phyloP scores from a whole-genome alignment of 2,329 filamentous ascomycete genomes.

The Cladosporium sp. region DNA sequence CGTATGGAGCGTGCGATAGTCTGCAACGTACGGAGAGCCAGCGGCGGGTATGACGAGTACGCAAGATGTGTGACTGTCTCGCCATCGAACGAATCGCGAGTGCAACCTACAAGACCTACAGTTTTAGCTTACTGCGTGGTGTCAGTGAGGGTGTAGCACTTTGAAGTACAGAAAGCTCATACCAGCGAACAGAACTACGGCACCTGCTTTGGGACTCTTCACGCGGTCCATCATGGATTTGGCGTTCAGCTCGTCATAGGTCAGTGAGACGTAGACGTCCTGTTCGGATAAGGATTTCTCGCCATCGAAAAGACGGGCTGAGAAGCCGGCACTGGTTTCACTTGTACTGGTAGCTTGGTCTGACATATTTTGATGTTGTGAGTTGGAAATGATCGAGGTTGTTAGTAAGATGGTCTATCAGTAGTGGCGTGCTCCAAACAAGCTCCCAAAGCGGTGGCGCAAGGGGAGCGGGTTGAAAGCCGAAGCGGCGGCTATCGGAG shows the following conservation, averaged over 20 bases:
- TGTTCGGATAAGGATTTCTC: slow-evolving; percentile 30
- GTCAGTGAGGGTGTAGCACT: slow-evolving; percentile 19
- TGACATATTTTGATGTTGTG: neutral
- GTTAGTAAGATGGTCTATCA: neutral
- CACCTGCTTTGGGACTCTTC: slow-evolving; percentile 70
- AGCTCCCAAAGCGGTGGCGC: slow-evolving; percentile 6
- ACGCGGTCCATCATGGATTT: slow-evolving; percentile 64
- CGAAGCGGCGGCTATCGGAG: slow-evolving; percentile 9
- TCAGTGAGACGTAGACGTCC: slow-evolving; percentile 69
- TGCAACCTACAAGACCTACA: slow-evolving; percentile 44
- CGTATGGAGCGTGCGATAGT: slow-evolving; percentile 61
- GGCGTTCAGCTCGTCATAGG: slow-evolving; percentile 60
- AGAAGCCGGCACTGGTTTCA: slow-evolving; percentile 1
- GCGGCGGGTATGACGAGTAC: slow-evolving; percentile 72
- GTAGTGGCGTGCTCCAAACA: neutral
- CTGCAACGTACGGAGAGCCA: slow-evolving; percentile 69
- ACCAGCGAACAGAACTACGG: slow-evolving; percentile 76
- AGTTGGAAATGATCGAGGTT: neutral
- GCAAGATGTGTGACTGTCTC: slow-evolving; percentile 72
- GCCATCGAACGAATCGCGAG: slow-evolving; percentile 70
- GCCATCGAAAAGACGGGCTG: slow-evolving; percentile 26
- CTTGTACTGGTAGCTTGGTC: neutral
- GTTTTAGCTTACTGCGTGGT: slow-evolving; percentile 28
- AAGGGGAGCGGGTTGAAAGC: neutral
- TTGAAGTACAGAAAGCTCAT: slow-evolving; percentile 23